Evolutionary conservation across 352 stramenopile genomes (phyloP), one percentile per base, ranked within the genome.

Genomic region (Phytopythium mirpurense): DNA sequence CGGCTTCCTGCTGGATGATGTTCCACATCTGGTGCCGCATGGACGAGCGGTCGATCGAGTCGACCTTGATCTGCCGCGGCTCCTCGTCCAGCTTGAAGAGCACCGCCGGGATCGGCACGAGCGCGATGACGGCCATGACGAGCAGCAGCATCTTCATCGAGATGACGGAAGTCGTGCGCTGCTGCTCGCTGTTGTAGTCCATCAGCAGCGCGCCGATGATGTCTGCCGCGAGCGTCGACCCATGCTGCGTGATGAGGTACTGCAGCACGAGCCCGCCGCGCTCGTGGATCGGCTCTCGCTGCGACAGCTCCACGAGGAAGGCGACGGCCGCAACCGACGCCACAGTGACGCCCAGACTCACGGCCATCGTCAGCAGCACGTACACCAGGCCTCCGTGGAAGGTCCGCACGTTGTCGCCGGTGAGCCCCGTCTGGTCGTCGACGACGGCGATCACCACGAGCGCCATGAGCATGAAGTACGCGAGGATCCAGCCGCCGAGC

Each of bases 281-380:
- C 44, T 88, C 78, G 54, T 89, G 78, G 60, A 91, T 84, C 21
- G 72, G 74, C 43, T 91, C 78, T 9, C 77, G 76, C 49, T 91
- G 77, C n/a, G 81, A 91, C 5, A 89, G 59, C 59, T 91, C 81
- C 38, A 91, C 72, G 26, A 88, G 48, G 53, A 88, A 84, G 15
- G 81, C 74, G 43, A 87, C 77, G 9, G 76, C 67, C 11, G 76
- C 55, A 29, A 91, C 64, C 0, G 76, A 82, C 6, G 77, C 78
- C 19, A 84, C 70, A 3, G 72, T 85, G 23, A 86, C 64, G 7
- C 81, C 78, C n/a, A 89, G 55, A 62, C 63, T 78, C 32, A 73
- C 73, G 11, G 67, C 74, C 72, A 91, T 77, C 59, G 82, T 78
- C 11, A 91, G 59, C 41, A 89, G 36, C n/a, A 91, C 65, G 54